Conservation (phyloP, 2,329 filamentous ascomycete genomes). For the Neoascochyta sp. region DNA sequence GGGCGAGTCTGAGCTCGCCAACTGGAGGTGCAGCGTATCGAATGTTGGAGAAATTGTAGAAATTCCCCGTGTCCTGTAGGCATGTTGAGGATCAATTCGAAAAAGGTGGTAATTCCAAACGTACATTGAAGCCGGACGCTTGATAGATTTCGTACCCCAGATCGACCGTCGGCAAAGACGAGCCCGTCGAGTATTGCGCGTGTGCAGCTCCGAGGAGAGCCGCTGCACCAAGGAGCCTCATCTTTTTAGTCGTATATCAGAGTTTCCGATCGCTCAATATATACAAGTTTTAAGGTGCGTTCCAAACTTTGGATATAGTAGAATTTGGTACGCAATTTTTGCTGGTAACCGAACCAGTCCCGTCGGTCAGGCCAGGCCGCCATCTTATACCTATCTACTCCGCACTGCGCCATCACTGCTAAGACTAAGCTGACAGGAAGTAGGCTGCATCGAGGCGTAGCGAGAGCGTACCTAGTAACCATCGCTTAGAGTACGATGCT, state of each 20-base stretch:
- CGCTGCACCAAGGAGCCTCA: slow-evolving; percentile 17
- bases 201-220: slow-evolving; percentile 20
- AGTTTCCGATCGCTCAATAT: no score
- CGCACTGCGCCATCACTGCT: no score
- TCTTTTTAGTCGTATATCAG: slow-evolving; percentile 14
- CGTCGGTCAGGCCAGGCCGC: no score
- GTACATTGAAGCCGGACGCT: slow-evolving; percentile 46
- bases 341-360: no score
- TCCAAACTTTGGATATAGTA: no score
- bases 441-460: no score
- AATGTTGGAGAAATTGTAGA: slow-evolving; percentile 57
- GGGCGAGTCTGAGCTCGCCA: slow-evolving; percentile 50
- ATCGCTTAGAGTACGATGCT: no score
- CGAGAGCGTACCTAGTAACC: no score
- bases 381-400: no score
- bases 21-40: slow-evolving; percentile 54
- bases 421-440: no score
- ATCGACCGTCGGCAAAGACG: slow-evolving; percentile 47
- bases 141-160: slow-evolving; percentile 53
- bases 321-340: no score
- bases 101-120: slow-evolving; percentile 6
- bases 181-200: slow-evolving; percentile 20
- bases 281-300: no score
- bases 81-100: background rate
- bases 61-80: slow-evolving; percentile 37